These are phyloP conservation scores for Aristolochia contorta DNA, from an alignment of 164 flowering plant genomes.

Conservation along the genomic window DNA sequence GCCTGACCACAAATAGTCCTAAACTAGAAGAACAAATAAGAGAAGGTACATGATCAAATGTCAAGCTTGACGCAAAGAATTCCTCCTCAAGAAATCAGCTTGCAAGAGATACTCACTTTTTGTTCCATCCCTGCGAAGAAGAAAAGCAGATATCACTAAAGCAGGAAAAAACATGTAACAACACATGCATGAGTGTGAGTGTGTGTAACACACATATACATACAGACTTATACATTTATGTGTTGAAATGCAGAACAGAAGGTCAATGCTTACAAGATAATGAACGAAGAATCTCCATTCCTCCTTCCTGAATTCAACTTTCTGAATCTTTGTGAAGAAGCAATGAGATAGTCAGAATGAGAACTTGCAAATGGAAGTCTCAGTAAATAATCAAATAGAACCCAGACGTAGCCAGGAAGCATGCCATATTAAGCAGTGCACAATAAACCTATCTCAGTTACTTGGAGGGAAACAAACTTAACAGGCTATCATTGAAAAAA, in stretches of 20 bases:
- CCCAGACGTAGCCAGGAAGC: too few species aligned
- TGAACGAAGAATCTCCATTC: conserved; percentile 83
- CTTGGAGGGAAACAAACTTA: too few species aligned
- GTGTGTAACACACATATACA: too few species aligned
- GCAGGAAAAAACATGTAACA: background rate
- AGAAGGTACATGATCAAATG: conserved; percentile 1
- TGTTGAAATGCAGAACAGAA: background rate
- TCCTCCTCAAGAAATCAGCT: conserved; percentile 2
- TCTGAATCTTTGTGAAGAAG: conserved; percentile 53
- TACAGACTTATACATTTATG: too few species aligned
- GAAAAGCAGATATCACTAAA: background rate
- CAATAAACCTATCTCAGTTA: too few species aligned
- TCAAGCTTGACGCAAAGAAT: background rate
- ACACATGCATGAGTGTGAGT: background rate
- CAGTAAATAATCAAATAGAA: too few species aligned
- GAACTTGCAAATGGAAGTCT: too few species aligned
- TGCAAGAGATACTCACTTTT: conserved; percentile 39
- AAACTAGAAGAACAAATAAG: too few species aligned
- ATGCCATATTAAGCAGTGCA: too few species aligned
- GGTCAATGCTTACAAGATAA: conserved; percentile 60
- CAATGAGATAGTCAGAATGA: background rate
- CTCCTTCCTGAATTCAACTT: conserved; percentile 58
- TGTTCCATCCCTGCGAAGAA: conserved; percentile 72
- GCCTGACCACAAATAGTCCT: too few species aligned
- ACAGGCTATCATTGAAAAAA: too few species aligned